phyloP scores from a whole-genome alignment of 495 filamentous ascomycete genomes.

The Apodospora peruviana region DNA sequence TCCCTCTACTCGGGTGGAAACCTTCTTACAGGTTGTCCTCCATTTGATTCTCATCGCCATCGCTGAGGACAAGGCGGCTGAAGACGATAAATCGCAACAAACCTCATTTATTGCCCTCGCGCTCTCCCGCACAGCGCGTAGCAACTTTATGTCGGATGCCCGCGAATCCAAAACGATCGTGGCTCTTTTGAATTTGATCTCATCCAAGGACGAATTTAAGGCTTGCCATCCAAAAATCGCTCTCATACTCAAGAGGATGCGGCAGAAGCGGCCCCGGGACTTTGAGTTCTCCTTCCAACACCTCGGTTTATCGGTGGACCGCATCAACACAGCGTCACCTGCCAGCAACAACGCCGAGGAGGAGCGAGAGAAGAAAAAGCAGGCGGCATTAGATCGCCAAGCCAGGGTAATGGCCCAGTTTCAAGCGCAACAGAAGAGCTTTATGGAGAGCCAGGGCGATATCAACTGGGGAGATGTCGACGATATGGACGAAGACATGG shows the following conservation, averaged over 20 bases:
- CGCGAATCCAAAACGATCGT: conserved; percentile 62
- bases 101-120: conserved; percentile 66
- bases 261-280: conserved; percentile 65
- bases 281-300: conserved; percentile 58
- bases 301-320: conserved; percentile 45
- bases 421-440: conserved; percentile 92
- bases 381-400: conserved; percentile 80
- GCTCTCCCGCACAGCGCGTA: conserved; percentile 54
- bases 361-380: conserved; percentile 80
- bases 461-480: conserved; percentile 79
- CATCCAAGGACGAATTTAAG: conserved; percentile 66
- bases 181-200: conserved; percentile 67
- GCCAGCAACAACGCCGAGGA: conserved; percentile 53
- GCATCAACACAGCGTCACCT: conserved; percentile 49
- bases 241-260: conserved; percentile 79
- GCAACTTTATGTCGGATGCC: conserved; percentile 44
- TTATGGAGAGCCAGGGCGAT: conserved; percentile 76
- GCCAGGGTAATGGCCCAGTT: conserved; percentile 94
- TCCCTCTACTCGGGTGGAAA: conserved; percentile 76
- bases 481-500: conserved; percentile 59
- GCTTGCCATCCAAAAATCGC: conserved; percentile 79
- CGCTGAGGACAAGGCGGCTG: conserved; percentile 65
- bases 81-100: conserved; percentile 39
- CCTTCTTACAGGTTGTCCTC: conserved; percentile 83
- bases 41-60: conserved; percentile 81